A percentile compares a stretch with the other conserved stretches of the same genome.
Conservation (phyloP, 2,329 filamentous ascomycete species). For the Calonectria fujianensis region DNA sequence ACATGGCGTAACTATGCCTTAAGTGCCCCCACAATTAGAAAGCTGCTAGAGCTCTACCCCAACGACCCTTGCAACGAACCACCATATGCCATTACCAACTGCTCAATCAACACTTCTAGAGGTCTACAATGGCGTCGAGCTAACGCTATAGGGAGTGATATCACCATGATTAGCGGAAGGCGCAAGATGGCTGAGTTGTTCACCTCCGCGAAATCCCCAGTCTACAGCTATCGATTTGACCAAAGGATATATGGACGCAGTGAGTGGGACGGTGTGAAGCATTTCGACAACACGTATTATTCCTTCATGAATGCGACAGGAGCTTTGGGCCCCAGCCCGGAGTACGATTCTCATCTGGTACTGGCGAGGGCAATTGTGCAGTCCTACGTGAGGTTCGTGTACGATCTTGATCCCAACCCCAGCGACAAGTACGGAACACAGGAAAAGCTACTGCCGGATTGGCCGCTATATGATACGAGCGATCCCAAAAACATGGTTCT, state of each 20-base stretch:
- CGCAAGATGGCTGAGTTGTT: constrained; percentile 67
- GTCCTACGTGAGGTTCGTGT: constrained; percentile 66
- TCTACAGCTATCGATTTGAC: constrained; percentile 71
- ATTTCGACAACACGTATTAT: constrained; percentile 71
- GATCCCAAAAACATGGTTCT: constrained; percentile 67
- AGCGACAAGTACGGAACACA: constrained; percentile 37
- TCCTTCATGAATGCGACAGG: constrained; percentile 71
- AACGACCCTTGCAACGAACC: constrained; percentile 68
- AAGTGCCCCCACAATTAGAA: constrained; percentile 65
- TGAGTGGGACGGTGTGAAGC: constrained; percentile 64
- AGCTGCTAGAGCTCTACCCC: constrained; percentile 68
- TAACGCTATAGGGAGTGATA: constrained; percentile 66
- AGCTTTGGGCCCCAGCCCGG: constrained; percentile 65
- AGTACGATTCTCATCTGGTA: constrained; percentile 61
- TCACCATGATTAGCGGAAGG: constrained; percentile 69
- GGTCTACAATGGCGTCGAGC: constrained; percentile 67
- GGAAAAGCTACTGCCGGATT: constrained; percentile 58
- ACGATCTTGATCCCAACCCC: constrained; percentile 64
- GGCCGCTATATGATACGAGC: constrained; percentile 63
- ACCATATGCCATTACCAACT: constrained; percentile 58
- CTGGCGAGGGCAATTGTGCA: constrained; percentile 62
- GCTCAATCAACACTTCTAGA: constrained; percentile 46
- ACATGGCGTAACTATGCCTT: constrained; percentile 68
- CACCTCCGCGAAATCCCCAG: constrained; percentile 56
- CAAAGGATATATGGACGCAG: constrained; percentile 65